These are phyloP conservation scores for Stagonosporopsis cucurbitacearum DNA, from an alignment of 2,329 filamentous ascomycete species.

Conservation along the genomic window DNA sequence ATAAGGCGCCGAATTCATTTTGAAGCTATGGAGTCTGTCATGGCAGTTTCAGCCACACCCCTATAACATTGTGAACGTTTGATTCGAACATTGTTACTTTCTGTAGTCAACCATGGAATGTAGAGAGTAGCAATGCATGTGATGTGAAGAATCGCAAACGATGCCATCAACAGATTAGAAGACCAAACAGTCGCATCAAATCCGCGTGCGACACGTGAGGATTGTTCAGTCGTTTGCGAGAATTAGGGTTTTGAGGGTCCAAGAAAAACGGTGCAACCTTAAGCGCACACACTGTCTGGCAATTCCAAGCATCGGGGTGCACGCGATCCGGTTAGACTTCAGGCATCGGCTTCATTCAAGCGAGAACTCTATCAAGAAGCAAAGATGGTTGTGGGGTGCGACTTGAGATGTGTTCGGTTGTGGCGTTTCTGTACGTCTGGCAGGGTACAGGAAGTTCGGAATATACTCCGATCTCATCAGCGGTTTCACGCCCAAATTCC, in stretches of 20 bases:
- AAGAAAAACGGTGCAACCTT: constrained; percentile 5
- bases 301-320: not conserved
- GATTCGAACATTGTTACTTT: not conserved
- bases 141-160: constrained; percentile 4
- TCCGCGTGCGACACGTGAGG: not conserved
- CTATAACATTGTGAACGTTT: not conserved
- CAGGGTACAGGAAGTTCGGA: constrained; percentile 2
- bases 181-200: not conserved
- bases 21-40: not conserved
- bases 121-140: not conserved
- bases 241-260: not conserved
- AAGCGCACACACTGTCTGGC: not conserved
- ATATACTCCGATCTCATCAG: constrained; percentile 13
- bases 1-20: not conserved
- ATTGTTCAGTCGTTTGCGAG: not conserved
- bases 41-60: not conserved
- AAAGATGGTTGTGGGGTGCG: not conserved
- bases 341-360: not conserved
- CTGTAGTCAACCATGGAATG: not conserved
- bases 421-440: constrained; percentile 5
- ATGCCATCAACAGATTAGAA: constrained; percentile 1
- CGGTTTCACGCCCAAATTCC: constrained; percentile 10
- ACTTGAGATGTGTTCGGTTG: constrained; percentile 8
- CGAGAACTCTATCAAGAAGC: constrained; percentile 1
- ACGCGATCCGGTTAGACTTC: not conserved